Base-by-base conservation (phyloP, 495 filamentous ascomycete genomes). In the Penicillium paradoxum region DNA sequence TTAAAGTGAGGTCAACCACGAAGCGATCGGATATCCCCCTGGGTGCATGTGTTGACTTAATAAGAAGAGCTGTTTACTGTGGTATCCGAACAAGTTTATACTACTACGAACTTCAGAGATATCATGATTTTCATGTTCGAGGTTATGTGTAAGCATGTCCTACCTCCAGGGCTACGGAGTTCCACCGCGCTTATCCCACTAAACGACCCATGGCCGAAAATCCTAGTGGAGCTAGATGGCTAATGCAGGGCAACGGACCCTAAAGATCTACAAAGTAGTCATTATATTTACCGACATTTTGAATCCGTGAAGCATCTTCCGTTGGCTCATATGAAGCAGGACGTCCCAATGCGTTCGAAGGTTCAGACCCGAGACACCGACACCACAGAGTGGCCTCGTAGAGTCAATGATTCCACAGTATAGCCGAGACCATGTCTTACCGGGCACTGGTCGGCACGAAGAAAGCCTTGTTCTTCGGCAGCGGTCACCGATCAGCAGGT, bases 401-500 rank as follows among this genome's bases (percentile, higher is more conserved):
- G 25, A 15, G 6, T 11, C 13, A 4, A 15, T 15, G 15, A 19
- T 36, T 27, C 1, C 33, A 49, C 21, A 22, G 33, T 22, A 49
- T 49, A 36, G 10, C 33, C 33, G 45, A 49, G 2, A 30, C 25
- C 1, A 29, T 27, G 33, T 29, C 21, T 29, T 49, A 19, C 14
- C 14, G 19, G 29, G 34, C n/a, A 6, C 22, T 48, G 33, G 17
- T 47, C 32, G 32, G 8, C 32, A 48, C 2, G 22, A 43, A 22
- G 14, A 22, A 48, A 22, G 21, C 25, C 13, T 51, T 45, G 29
- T 45, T 45, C 2, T 8, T 30, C 30, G 38, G 17, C 27, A 39
- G 49, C 36, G 37, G 38, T 27, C 45, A 22, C 17, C 11, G 51
- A 58, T 54, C 50, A 57, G n/a, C 27, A 49, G 33, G 55, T 58